Base-by-base conservation (phyloP, 1,284 basidiomycete species). In the Leucoagaricus sp. region DNA sequence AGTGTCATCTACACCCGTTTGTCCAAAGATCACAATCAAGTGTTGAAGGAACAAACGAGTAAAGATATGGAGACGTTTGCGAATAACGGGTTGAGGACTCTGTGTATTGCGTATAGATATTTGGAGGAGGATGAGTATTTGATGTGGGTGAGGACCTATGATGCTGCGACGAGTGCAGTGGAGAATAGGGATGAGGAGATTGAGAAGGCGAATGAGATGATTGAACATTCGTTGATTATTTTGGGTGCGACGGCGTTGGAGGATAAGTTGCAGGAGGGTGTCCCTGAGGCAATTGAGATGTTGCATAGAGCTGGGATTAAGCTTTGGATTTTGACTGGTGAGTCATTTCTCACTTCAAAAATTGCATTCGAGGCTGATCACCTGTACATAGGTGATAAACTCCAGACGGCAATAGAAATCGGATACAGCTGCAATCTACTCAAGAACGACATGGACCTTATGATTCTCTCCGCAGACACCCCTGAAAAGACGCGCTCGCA, bases 331-430 rank as follows among this genome's bases (percentile, higher is more conserved):
- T 74, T 96, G 55, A 96, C 93, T 31, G 90, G 89, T 87, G 57
- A 53, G 80, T 72, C 41, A 12, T n/a, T 21, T 21, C 7, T 21
- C 40, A 54, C 10, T 38, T 52, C 8, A n/a, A n/a, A n/a, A n/a
- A n/a, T n/a, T n/a, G n/a, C n/a, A n/a, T n/a, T n/a, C n/a, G n/a
- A n/a, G n/a, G n/a, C n/a, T n/a, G n/a, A n/a, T n/a, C n/a, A n/a
- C n/a, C n/a, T n/a, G n/a, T n/a, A n/a, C n/a, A n/a, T 69, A 85
- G 95, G 95, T 49, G 96, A 98, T 77, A 98, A 98, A 74, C 81
- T 98, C 1, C 96, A 98, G 73, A 98, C 96, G 2, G 96, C 96
- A 17, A 98, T 98, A 68, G 96, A 98, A 71, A 98, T 98, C 56
- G 78, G 89, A 28, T 95, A 94, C 81, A 88, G 89, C 64, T 97